Conservation (phyloP, 768 basidiomycete genomes). For the Tricholoma bakamatsutake region DNA sequence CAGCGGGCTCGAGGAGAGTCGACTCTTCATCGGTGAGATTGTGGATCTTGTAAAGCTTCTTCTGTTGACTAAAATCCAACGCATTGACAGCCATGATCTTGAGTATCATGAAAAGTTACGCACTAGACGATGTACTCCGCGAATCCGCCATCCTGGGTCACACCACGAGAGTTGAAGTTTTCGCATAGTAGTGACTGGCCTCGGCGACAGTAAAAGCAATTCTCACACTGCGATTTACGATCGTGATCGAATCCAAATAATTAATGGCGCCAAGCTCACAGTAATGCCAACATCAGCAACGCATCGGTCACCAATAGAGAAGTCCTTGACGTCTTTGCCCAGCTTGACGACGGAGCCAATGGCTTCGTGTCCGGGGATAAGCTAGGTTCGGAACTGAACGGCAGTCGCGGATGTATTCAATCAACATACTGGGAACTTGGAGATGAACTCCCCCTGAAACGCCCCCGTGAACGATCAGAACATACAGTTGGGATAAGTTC, state of each 20-base stretch:
- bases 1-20: constrained; percentile 83
- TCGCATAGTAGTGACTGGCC: constrained; percentile 83
- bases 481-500: background rate
- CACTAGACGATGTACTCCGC: constrained; percentile 86
- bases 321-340: constrained; percentile 77
- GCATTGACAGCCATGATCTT: background rate
- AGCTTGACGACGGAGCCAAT: constrained; percentile 69
- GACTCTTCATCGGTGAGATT: constrained; percentile 86
- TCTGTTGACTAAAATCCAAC: constrained; percentile 29
- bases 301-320: constrained; percentile 72
- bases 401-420: background rate
- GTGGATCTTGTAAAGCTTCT: constrained; percentile 82
- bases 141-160: constrained; percentile 80
- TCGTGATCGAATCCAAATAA: constrained; percentile 4
- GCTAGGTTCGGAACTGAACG: constrained; percentile 23
- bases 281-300: constrained; percentile 77
- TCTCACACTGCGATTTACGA: constrained; percentile 52
- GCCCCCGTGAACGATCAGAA: background rate
- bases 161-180: constrained; percentile 75
- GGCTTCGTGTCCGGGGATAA: constrained; percentile 72
- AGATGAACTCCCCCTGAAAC: constrained; percentile 51
- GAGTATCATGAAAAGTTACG: constrained; percentile 19
- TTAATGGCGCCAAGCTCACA: constrained; percentile 28
- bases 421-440: constrained; percentile 45
- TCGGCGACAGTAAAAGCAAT: constrained; percentile 83